phyloP scores from a whole-genome alignment of 805 yeast species.

The Suhomyces kilbournensis region DNA sequence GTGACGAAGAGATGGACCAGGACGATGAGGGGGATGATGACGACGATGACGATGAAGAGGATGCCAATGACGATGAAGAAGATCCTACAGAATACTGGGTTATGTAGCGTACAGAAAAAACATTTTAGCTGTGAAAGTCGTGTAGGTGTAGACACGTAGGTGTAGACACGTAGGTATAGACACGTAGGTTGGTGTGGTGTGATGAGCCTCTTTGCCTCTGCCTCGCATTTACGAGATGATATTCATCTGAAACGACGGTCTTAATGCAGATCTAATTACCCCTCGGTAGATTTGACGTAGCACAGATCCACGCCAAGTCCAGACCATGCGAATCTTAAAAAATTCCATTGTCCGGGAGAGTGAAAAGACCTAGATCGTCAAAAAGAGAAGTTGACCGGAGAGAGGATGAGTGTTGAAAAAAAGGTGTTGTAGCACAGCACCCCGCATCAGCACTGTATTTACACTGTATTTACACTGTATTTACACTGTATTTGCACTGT shows the following conservation, averaged over 20 bases:
- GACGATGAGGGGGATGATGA: slow-evolving; percentile 15
- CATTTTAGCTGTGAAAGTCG: too few species aligned
- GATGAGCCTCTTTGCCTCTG: neutral
- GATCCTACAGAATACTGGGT: slow-evolving; percentile 11
- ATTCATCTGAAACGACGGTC: neutral
- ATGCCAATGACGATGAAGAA: slow-evolving; percentile 14
- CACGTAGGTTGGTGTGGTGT: too few species aligned
- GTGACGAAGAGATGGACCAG: slow-evolving; percentile 19
- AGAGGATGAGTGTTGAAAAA: neutral
- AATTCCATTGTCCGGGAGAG: neutral
- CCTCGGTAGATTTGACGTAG: neutral
- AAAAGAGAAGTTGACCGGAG: neutral
- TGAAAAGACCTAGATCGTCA: neutral
- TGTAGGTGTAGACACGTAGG: too few species aligned
- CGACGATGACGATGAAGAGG: slow-evolving; percentile 12
- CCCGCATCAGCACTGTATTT: too few species aligned
- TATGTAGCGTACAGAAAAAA: slow-evolving; percentile 1
- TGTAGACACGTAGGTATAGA: too few species aligned
- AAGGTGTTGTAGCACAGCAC: neutral
- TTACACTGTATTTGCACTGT: too few species aligned
- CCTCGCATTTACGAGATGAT: neutral
- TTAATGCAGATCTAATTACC: neutral
- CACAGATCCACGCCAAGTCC: neutral
- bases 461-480: too few species aligned
- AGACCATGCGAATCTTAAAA: neutral